Evolutionary conservation across 495 filamentous ascomycete species (phyloP), one percentile per base, ranked within the genome.

Genomic region (Rhypophila decipiens): DNA sequence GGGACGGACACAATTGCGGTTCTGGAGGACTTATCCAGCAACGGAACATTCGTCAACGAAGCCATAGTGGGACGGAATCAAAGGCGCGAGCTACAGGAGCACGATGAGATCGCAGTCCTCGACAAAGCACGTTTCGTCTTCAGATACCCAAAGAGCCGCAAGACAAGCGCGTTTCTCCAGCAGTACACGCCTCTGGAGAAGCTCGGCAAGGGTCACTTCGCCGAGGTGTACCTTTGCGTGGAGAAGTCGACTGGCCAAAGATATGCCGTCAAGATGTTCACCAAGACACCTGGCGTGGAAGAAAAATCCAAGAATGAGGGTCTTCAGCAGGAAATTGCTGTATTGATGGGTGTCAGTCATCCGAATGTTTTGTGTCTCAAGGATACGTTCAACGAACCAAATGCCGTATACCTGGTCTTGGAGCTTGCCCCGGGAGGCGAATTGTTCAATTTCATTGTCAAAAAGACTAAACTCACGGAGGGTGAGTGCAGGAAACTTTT

Each of bases 171-270:
- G 2, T 99, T 99, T 70, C 63, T 73, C 24, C 88, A 95, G 53
- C 87, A 95, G 54, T 99, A 93, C 61, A 83, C 78, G 10, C 77
- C 91, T 12, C 74, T 87, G 31, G 81, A 90, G 46, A 87, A 90
- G 62, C 80, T 99, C 12, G 94, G 94, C 47, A 96, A 95, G 64
- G 94, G 94, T 18, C 90, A 96, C 62, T 97, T 97, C 66, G 94
- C 94, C 36, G 88, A 90, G 9, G 94, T 99, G 11, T 94, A 90
- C 59, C 71, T 95, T 1, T 96, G 90, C 53, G 79, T 89, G 2
- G 89, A 97, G 63, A 88, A 88, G 61, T 70, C 79, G 37, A 86
- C 86, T 0, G 94, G 94, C 17, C 76, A 81, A 42, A 76, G 84
- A 29, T 97, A 84, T 68, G 94, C 94, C 5, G 94, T 94, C 52